A percentile compares a stretch with the other conserved stretches of the same genome.
Conservation (phyloP, 2,329 filamentous ascomycete species). For the Exophiala aquamarina region DNA sequence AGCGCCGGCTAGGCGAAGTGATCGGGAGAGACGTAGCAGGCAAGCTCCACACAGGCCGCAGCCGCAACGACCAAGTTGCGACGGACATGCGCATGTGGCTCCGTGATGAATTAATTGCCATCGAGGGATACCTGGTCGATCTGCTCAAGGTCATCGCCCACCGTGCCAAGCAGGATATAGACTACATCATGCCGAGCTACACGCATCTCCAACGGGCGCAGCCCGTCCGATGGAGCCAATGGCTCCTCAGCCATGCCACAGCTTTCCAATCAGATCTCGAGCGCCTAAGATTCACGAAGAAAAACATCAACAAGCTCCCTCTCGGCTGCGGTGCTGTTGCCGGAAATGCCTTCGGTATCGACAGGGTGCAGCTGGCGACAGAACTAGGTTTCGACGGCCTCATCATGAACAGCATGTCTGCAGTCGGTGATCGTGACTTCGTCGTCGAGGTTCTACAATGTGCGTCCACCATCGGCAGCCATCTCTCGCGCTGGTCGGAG, state of each 20-base stretch:
- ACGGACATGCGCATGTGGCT: conserved; percentile 91
- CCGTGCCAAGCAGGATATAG: conserved; percentile 72
- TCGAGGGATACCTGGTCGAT: conserved; percentile 67
- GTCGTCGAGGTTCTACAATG: conserved; percentile 80
- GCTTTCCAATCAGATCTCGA: conserved; percentile 74
- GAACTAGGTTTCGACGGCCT: conserved; percentile 79
- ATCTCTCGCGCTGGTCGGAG: conserved; percentile 78
- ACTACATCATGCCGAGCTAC: conserved; percentile 82
- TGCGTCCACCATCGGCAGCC: conserved; percentile 74
- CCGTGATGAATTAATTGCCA: conserved; percentile 67
- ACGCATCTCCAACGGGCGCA: conserved; percentile 80
- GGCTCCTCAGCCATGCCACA: conserved; percentile 73
- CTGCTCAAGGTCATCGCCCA: conserved; percentile 68
- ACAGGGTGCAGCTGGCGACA: conserved; percentile 73
- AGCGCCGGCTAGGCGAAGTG: conserved; percentile 74
- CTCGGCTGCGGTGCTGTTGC: conserved; percentile 76
- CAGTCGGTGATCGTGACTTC: conserved; percentile 77
- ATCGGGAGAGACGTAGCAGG: conserved; percentile 80
- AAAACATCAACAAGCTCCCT: conserved; percentile 70
- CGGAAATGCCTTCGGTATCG: conserved; percentile 79
- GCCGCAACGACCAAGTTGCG: conserved; percentile 86
- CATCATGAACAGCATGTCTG: conserved; percentile 71
- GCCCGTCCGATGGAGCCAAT: conserved; percentile 79
- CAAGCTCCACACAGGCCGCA: conserved; percentile 85
- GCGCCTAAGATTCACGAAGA: conserved; percentile 70